Conservation (phyloP, 179 eudicot genomes). For the Amaranthus tricolor region DNA sequence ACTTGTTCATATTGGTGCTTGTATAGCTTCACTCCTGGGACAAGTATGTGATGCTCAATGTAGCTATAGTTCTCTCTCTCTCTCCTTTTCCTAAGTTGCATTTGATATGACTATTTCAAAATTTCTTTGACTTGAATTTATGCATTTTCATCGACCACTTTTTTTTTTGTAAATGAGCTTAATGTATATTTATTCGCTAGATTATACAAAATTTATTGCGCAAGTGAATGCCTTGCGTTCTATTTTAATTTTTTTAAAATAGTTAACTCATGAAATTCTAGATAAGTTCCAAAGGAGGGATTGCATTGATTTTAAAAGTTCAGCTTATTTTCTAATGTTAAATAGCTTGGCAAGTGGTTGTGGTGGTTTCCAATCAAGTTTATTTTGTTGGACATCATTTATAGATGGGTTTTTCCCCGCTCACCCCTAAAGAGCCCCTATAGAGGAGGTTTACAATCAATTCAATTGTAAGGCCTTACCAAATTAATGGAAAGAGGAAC, state of each 20-base stretch:
- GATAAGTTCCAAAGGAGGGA: neutral
- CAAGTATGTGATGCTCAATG: conserved; percentile 49
- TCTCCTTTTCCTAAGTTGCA: neutral
- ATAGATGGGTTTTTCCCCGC: too few species aligned
- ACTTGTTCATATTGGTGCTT: conserved; percentile 97
- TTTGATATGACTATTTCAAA: neutral
- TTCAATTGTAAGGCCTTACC: neutral
- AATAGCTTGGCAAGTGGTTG: too few species aligned
- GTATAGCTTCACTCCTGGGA: conserved; percentile 97
- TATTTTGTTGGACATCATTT: too few species aligned
- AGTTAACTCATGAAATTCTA: neutral
- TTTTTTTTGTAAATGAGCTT: neutral
- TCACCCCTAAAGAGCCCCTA: too few species aligned
- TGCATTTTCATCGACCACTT: neutral
- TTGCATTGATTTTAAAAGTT: neutral
- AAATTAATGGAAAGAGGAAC: too few species aligned
- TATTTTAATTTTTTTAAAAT: neutral
- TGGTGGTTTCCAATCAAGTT: too few species aligned
- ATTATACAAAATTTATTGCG: neutral
- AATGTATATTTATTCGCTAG: neutral
- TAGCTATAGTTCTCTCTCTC: neutral
- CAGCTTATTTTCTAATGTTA: too few species aligned
- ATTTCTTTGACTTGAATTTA: neutral
- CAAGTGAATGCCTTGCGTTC: neutral
- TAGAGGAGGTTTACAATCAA: neutral